These are phyloP conservation scores for Zhuliangozyma parablackwelliae DNA, from an alignment of 1,139 yeast genomes.

Conservation along the genomic window DNA sequence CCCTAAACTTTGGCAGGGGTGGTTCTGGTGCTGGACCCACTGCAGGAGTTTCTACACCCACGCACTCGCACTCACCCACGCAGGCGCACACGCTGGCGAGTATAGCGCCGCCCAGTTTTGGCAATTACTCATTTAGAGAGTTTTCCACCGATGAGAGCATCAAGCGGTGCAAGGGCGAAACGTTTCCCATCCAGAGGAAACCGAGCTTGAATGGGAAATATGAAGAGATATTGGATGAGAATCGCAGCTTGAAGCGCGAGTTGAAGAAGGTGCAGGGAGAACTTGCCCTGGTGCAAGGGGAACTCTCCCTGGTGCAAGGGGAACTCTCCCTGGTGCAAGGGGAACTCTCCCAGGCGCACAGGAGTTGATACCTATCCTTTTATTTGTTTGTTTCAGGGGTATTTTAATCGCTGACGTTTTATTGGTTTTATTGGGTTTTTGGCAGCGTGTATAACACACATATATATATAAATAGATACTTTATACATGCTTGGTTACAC, in stretches of 20 bases:
- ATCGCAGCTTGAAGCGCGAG: slow-evolving; percentile 10
- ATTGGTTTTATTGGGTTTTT: too few species aligned
- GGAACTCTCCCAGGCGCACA: background rate
- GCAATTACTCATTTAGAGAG: too few species aligned
- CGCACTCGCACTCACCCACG: background rate
- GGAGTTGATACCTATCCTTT: too few species aligned
- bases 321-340: slow-evolving; percentile 1
- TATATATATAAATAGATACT: too few species aligned
- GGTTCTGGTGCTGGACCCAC: too few species aligned
- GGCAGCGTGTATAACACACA: too few species aligned
- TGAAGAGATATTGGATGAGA: slow-evolving; percentile 11
- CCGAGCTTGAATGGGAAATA: slow-evolving; percentile 7
- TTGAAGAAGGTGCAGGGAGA: slow-evolving; percentile 7
- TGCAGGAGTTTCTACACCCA: too few species aligned
- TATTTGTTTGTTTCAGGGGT: too few species aligned
- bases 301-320: background rate
- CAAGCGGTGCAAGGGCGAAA: slow-evolving; percentile 7
- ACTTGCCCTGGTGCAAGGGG: slow-evolving; percentile 4
- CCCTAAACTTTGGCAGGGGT: background rate
- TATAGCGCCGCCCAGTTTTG: background rate
- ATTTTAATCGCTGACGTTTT: too few species aligned
- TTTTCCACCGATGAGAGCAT: slow-evolving; percentile 3
- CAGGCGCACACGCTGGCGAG: background rate
- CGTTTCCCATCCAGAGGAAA: slow-evolving; percentile 5
- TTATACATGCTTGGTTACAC: too few species aligned